Base-by-base conservation (phyloP, 192 early-diverging fungal species). In the Coemansia sp. region DNA sequence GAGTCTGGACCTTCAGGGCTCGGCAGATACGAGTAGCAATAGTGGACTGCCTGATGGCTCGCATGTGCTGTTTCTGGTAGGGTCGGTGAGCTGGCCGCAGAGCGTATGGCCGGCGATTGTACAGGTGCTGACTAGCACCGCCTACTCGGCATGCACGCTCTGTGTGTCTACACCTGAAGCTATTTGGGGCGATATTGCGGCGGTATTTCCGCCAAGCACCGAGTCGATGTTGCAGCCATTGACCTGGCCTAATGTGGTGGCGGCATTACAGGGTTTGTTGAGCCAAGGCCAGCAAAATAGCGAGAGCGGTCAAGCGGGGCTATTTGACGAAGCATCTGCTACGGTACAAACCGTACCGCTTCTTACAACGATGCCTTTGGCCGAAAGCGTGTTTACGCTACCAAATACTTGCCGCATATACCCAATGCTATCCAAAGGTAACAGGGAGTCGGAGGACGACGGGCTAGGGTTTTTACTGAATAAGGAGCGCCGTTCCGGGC, bases 11-110 rank as follows among this genome's bases (percentile, higher is more conserved):
- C 50, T 19, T 14, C 44, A 44, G 5, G 24, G 18, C 3, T 14
- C 4, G 22, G 32, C 18, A 8, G 8, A n/a, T 10, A 21, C 24
- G 16, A 14, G 4, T 19, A 21, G 19, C 23, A 16, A 40, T 40
- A 16, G 35, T 3, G 23, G 47, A 23, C 0, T 67, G 29, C 55
- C 63, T 11, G 67, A 67, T 22, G 66, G 71, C 50, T 59, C 62
- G 14, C 70, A 79, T 43, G 58, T 51, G 0, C 38, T 79, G 66
- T 62, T 79, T 27, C 24, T 79, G n/a, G 50, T 79, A 0, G 70
- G 70, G 6, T 43, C 58, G 14, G 56, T 47, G n/a, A 53, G 51
- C 23, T 79, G 76, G 76, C 58, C 70, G 9, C 32, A 22, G 22
- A 40, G 40, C 2, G 33, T 54, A 19, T 79, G 69, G 76, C 22